Evolutionary conservation across 352 stramenopile species (phyloP).

Genomic region (Phytopythium delawarense): DNA sequence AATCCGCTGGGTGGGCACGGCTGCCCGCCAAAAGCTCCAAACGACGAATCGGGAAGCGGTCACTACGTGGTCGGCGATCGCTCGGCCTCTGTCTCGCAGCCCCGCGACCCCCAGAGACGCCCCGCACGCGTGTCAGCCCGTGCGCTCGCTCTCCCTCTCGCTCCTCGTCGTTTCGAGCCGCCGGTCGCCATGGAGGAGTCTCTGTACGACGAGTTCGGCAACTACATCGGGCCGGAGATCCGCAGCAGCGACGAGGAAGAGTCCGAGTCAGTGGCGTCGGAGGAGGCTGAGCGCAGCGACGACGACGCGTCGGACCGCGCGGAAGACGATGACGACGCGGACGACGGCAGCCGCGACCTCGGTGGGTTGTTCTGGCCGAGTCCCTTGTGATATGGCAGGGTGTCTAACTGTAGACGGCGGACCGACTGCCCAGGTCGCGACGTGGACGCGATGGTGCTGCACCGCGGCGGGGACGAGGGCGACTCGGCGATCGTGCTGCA

Average conservation of each 20-base stretch:
- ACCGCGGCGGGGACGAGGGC: conserved; percentile 51
- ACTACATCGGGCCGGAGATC: conserved; percentile 99
- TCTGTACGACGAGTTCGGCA: conserved; percentile 99
- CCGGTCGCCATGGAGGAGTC: conserved; percentile 88
- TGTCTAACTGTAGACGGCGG: background rate
- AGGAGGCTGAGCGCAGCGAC: conserved; percentile 42
- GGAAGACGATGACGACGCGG: conserved; percentile 11
- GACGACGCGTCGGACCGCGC: conserved; percentile 18
- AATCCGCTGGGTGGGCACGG: background rate
- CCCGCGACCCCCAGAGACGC: background rate
- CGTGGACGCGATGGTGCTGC: conserved; percentile 49
- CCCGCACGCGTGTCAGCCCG: background rate
- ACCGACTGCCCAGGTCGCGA: conserved; percentile 19
- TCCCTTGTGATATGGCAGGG: background rate
- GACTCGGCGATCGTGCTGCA: conserved; percentile 96
- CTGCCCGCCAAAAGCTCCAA: background rate
- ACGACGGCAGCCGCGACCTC: background rate
- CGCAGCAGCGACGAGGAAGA: conserved; percentile 75
- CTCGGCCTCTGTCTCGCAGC: background rate
- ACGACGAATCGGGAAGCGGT: background rate
- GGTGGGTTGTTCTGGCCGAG: background rate
- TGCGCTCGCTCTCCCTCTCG: background rate
- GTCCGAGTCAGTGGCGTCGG: conserved; percentile 33
- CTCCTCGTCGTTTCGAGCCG: background rate
- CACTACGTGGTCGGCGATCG: background rate